phyloP scores from a whole-genome alignment of 2,329 filamentous ascomycete genomes.

The Epichloe brachyelytri region DNA sequence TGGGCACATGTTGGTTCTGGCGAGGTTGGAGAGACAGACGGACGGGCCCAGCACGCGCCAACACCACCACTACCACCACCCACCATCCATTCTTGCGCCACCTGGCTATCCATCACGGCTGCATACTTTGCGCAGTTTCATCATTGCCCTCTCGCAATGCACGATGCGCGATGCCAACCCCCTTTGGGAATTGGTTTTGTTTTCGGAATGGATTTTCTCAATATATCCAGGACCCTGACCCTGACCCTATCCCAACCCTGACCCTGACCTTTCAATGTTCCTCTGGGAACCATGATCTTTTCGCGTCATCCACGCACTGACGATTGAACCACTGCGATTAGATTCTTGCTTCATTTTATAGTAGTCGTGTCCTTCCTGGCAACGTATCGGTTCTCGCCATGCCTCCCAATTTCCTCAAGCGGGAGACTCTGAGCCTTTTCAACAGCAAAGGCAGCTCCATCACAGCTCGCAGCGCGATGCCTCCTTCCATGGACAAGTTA shows the following conservation, averaged over 20 bases:
- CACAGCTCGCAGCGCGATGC: slow-evolving; percentile 7
- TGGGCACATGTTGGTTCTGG: not conserved
- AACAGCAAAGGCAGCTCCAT: slow-evolving; percentile 1
- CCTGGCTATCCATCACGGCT: not conserved
- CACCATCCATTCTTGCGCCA: not conserved
- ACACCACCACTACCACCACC: not conserved
- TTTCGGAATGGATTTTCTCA: not conserved
- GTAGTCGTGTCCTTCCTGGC: not conserved
- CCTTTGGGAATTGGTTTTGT: not conserved
- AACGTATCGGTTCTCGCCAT: slow-evolving; percentile 1
- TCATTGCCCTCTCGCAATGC: no score
- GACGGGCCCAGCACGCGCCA: not conserved
- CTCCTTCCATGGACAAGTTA: not conserved
- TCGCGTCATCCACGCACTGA: slow-evolving; percentile 1
- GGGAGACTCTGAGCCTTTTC: not conserved
- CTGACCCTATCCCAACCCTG: not conserved
- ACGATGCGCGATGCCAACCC: not conserved
- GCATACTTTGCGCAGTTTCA: not conserved
- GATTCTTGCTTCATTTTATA: slow-evolving; percentile 8
- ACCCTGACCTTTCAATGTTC: not conserved
- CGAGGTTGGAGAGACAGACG: not conserved
- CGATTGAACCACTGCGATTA: not conserved
- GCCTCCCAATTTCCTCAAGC: slow-evolving; percentile 6
- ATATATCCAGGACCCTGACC: not conserved
- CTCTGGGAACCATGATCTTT: not conserved